Base-by-base conservation (phyloP, 305 asterid species). In the Fraxinus baroniana region DNA sequence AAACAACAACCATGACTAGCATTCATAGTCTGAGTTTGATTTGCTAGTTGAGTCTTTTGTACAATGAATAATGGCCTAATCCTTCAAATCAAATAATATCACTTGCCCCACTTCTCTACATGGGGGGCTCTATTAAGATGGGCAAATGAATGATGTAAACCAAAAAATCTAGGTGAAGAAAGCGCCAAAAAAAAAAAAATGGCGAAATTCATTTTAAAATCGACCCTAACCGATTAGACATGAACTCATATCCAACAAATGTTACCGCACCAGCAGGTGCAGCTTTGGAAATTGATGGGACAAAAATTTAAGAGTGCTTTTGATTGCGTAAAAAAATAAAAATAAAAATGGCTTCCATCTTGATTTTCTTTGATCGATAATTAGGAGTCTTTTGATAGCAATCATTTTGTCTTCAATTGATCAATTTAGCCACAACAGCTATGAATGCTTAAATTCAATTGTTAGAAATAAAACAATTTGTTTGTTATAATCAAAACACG, bases 241-340 rank as follows among this genome's bases (percentile, higher is more conserved):
- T 89, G 81, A 87, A 89, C 86, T 95, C 99, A 64, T 92, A 94
- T 22, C 93, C 97, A 87, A 92, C 97, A 78, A 95, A 95, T 60
- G 99, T 95, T 13, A 95, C 97, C 82, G 99, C 99, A 80, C 95
- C 95, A 20, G 97, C 98, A 1, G 97, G 99, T 71, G 99, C 99
- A 83, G 99, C 96, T 90, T 95, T 95, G 84, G 94, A 74, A 30
- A 95, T 87, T 2, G 99, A 95, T 0, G 99, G 99, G 55, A 90
- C 92, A 5, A 95, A 32, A 0, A 33, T 0, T 5, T 33, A 33
- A 4, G 36, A 33, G 5, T 0, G 6, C 36, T 33, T 33, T 33
- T 5, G 5, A 33, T 33, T 33, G 36, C 5, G 5, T 2, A 28
- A 28, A 33, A 3, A 33, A 33, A 4, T 4, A 33, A 33, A 33